Evolutionary conservation across 371 early-diverging fungal species (phyloP).

Genomic region (Mortierella sp.): DNA sequence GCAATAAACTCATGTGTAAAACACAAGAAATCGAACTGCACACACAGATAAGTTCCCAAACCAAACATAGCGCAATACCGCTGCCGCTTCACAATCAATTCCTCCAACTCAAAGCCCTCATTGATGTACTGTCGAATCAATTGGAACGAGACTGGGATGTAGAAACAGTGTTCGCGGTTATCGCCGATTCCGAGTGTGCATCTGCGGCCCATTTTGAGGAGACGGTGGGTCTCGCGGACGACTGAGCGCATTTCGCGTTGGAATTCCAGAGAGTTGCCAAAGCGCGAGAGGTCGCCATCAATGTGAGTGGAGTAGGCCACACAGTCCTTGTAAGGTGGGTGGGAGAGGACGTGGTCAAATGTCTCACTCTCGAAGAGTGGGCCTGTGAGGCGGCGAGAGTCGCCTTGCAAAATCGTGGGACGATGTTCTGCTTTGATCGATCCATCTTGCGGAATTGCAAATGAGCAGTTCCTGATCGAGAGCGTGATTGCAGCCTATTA

Average conservation of each 20-base stretch:
- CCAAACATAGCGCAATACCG: slow-evolving; percentile 93
- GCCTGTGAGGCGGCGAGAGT: slow-evolving; percentile 75
- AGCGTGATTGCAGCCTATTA: slow-evolving; percentile 83
- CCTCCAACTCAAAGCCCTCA: slow-evolving; percentile 91
- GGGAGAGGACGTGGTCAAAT: slow-evolving; percentile 91
- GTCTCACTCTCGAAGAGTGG: slow-evolving; percentile 73
- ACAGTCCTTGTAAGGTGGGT: slow-evolving; percentile 97
- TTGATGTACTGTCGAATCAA: slow-evolving; percentile 85
- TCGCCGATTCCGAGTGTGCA: slow-evolving; percentile 94
- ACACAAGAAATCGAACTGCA: slow-evolving; percentile 90
- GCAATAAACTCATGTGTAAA: slow-evolving; percentile 95
- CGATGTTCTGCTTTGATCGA: slow-evolving; percentile 83
- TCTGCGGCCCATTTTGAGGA: slow-evolving; percentile 81
- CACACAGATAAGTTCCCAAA: slow-evolving; percentile 89
- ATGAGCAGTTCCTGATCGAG: slow-evolving; percentile 89
- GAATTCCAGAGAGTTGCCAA: slow-evolving; percentile 84
- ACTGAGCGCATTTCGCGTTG: slow-evolving; percentile 83
- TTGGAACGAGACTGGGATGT: slow-evolving; percentile 89
- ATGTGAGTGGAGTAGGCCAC: slow-evolving; percentile 76
- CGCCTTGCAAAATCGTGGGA: slow-evolving; percentile 87
- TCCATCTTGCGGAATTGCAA: slow-evolving; percentile 76
- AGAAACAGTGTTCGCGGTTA: slow-evolving; percentile 90
- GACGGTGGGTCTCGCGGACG: slow-evolving; percentile 77
- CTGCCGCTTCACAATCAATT: slow-evolving; percentile 92
- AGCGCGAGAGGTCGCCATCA: slow-evolving; percentile 78